phyloP scores from a whole-genome alignment of 23 red algal genomes.

The Gracilaria domingensis region DNA sequence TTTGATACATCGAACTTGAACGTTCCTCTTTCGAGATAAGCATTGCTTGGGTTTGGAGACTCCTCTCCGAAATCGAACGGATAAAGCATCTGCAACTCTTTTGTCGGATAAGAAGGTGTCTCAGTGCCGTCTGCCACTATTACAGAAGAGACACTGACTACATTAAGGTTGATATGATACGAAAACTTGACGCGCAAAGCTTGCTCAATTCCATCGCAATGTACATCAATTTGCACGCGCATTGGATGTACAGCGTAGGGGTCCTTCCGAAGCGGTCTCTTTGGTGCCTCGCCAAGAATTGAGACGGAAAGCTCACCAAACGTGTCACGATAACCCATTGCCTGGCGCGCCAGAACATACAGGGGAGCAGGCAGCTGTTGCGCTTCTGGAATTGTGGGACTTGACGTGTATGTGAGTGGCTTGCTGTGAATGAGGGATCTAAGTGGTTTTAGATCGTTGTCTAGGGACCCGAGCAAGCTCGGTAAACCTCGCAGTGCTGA shows the following conservation, averaged over 20 bases:
- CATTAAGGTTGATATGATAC: slow-evolving; percentile 37
- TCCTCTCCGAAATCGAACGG: slow-evolving; percentile 72
- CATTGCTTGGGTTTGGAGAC: slow-evolving; percentile 73
- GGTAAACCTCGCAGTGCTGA: slow-evolving; percentile 29
- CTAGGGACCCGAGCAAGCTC: slow-evolving; percentile 9
- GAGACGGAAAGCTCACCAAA: slow-evolving; percentile 35
- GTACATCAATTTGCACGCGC: slow-evolving; percentile 58
- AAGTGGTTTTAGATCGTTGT: slow-evolving; percentile 41
- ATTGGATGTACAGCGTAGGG: slow-evolving; percentile 42
- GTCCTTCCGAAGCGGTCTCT: neutral
- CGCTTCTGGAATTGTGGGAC: slow-evolving; percentile 34
- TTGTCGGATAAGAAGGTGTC: slow-evolving; percentile 15
- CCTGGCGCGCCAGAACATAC: slow-evolving; percentile 77
- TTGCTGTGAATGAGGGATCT: slow-evolving; percentile 3
- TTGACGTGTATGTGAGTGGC: neutral
- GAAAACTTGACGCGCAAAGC: slow-evolving; percentile 44
- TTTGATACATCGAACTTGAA: slow-evolving; percentile 62
- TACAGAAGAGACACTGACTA: slow-evolving; percentile 31
- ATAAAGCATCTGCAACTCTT: slow-evolving; percentile 58
- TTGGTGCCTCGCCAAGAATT: slow-evolving; percentile 2
- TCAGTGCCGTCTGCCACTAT: slow-evolving; percentile 47
- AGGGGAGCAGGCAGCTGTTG: slow-evolving; percentile 66
- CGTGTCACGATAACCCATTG: slow-evolving; percentile 44
- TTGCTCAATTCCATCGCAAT: slow-evolving; percentile 22
- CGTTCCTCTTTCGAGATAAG: slow-evolving; percentile 54